A percentile compares a stretch with the other conserved stretches of the same genome.
Conservation (phyloP, 2,329 filamentous ascomycete species). For the Botrytis paeoniae region DNA sequence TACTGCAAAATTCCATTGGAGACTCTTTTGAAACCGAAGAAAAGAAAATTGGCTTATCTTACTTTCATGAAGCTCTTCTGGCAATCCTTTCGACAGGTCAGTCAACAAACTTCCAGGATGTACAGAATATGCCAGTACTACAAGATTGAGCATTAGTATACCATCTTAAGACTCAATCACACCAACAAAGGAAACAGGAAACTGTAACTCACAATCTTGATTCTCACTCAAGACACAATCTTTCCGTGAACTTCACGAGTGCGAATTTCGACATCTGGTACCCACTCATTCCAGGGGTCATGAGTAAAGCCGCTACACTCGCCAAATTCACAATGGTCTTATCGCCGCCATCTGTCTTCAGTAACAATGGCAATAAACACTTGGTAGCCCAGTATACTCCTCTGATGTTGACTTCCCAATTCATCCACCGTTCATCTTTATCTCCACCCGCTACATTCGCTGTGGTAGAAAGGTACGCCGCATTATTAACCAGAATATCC, state of each 20-base stretch:
- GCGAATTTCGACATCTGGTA: neutral
- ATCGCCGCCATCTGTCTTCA: neutral
- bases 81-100: neutral
- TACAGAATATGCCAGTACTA: neutral
- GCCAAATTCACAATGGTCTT: neutral
- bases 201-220: neutral
- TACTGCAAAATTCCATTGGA: neutral
- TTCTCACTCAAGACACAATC: neutral
- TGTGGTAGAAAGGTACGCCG: neutral
- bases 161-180: neutral
- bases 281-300: neutral
- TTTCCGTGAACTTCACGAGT: neutral
- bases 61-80: rapidly evolving
- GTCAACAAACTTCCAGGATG: neutral
- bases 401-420: neutral
- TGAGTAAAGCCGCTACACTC: neutral
- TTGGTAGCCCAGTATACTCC: neutral
- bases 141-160: neutral
- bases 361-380: neutral
- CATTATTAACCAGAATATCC: neutral
- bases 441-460: neutral
- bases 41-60: neutral
- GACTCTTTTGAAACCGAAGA: neutral
- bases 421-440: neutral
- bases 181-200: neutral